Evolutionary conservation across 306 rosid species (phyloP).

Genomic region (Myrica gale): DNA sequence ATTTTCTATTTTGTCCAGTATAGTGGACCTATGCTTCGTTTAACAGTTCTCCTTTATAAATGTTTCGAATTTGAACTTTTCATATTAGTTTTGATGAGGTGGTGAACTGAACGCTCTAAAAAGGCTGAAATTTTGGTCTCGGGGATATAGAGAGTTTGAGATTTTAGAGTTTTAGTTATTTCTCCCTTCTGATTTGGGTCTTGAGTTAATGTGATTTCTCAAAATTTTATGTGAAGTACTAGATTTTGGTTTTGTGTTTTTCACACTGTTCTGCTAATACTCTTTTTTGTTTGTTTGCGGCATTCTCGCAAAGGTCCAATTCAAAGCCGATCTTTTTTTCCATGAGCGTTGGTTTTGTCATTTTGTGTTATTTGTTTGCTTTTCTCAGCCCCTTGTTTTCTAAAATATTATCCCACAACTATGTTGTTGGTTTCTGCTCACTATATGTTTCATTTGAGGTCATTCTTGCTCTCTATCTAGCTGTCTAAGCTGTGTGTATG

Average conservation of each 20-base stretch:
- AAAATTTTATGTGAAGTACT: constrained; percentile 4
- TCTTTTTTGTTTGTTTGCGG: constrained; percentile 25
- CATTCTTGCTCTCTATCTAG: constrained; percentile 20
- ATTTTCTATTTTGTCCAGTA: constrained; percentile 7
- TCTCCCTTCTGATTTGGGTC: constrained; percentile 3
- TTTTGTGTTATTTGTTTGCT: constrained; percentile 33
- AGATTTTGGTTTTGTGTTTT: background rate
- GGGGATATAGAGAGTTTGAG: constrained; percentile 1
- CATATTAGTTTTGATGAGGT: background rate
- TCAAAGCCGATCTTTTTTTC: constrained; percentile 19
- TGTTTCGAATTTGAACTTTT: background rate
- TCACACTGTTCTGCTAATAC: constrained; percentile 9
- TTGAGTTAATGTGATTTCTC: background rate
- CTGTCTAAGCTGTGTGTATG: too few species aligned
- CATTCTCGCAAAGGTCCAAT: constrained; percentile 33
- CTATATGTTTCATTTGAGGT: constrained; percentile 28
- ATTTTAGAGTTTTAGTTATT: background rate
- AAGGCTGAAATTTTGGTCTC: background rate
- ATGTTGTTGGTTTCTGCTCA: constrained; percentile 9
- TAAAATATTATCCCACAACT: constrained; percentile 9
- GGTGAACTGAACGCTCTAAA: background rate
- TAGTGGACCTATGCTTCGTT: background rate
- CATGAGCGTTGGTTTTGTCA: constrained; percentile 30
- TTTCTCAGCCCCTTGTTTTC: constrained; percentile 10
- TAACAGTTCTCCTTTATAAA: background rate